These are phyloP conservation scores for Rhodomyrtus tomentosa DNA, from an alignment of 345 rosid species.

Conservation along the genomic window DNA sequence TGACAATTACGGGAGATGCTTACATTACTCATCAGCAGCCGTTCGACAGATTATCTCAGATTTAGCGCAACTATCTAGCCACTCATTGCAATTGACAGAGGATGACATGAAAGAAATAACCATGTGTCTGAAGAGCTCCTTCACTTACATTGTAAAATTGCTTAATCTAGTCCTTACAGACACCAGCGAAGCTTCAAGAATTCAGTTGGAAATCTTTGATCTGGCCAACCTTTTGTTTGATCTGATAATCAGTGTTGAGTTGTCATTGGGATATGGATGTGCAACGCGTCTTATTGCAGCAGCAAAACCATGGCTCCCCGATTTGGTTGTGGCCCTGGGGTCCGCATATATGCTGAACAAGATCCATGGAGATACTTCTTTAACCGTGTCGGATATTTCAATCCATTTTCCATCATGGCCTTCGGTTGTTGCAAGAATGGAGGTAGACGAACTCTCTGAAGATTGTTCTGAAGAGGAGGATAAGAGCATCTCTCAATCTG, in stretches of 20 bases:
- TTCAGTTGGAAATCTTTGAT: constrained; percentile 39
- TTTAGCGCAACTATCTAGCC: constrained; percentile 19
- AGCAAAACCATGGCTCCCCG: constrained; percentile 78
- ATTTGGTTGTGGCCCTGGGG: constrained; percentile 72
- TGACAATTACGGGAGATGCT: constrained; percentile 26
- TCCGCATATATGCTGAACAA: constrained; percentile 27
- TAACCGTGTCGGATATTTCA: constrained; percentile 26
- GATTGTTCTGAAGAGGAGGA: constrained; percentile 25
- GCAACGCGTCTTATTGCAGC: constrained; percentile 44
- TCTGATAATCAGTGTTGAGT: constrained; percentile 38
- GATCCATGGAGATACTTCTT: constrained; percentile 19
- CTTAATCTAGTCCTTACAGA: constrained; percentile 44
- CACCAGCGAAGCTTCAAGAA: constrained; percentile 28
- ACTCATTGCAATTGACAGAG: constrained; percentile 32
- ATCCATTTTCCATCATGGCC: constrained; percentile 57
- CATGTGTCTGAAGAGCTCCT: constrained; percentile 60
- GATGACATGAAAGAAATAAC: constrained; percentile 36
- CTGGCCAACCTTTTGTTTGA: constrained; percentile 53
- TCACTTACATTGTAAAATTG: constrained; percentile 62
- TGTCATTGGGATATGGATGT: constrained; percentile 30
- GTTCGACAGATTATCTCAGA: constrained; percentile 29
- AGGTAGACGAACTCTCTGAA: constrained; percentile 25
- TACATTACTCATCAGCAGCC: constrained; percentile 23
- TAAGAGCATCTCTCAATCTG: constrained; percentile 12
- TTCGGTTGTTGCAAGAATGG: constrained; percentile 34